Conservation (phyloP, 164 flowering plant genomes). For the Kalanchoe fedtschenkoi region DNA sequence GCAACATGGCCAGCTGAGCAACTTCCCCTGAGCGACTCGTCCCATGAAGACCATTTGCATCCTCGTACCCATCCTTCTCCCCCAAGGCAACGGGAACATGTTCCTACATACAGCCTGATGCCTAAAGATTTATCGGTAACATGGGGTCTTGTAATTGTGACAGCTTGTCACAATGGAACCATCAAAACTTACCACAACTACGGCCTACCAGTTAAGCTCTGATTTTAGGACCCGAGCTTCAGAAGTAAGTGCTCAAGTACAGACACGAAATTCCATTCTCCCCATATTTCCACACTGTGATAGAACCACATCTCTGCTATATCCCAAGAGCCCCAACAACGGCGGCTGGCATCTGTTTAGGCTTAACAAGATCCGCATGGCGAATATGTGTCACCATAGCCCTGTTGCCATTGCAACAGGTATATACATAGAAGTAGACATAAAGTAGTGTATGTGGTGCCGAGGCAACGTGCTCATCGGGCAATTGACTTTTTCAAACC, state of each 20-base stretch:
- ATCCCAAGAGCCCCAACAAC: neutral
- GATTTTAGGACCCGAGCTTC: too few species aligned
- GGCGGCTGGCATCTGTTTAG: neutral
- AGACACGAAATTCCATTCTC: too few species aligned
- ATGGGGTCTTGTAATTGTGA: conserved; percentile 79
- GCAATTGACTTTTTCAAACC: neutral
- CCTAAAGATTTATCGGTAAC: conserved; percentile 17
- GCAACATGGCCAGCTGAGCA: conserved; percentile 91
- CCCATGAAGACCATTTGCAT: neutral
- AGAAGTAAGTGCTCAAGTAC: too few species aligned
- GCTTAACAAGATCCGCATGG: neutral
- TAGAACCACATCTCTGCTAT: neutral
- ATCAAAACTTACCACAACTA: neutral
- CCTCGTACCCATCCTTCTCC: neutral
- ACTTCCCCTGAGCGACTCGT: conserved; percentile 28
- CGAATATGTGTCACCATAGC: neutral
- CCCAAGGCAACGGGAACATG: neutral
- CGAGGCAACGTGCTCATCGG: neutral
- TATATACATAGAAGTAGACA: neutral
- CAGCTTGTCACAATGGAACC: conserved; percentile 12
- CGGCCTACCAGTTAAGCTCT: neutral
- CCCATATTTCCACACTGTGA: too few species aligned
- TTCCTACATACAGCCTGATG: conserved; percentile 8
- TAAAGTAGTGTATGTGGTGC: neutral
- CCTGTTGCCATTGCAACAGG: neutral